These are phyloP conservation scores for Cladosporium oxysporum DNA, from an alignment of 2,329 filamentous ascomycete genomes.

Conservation along the genomic window DNA sequence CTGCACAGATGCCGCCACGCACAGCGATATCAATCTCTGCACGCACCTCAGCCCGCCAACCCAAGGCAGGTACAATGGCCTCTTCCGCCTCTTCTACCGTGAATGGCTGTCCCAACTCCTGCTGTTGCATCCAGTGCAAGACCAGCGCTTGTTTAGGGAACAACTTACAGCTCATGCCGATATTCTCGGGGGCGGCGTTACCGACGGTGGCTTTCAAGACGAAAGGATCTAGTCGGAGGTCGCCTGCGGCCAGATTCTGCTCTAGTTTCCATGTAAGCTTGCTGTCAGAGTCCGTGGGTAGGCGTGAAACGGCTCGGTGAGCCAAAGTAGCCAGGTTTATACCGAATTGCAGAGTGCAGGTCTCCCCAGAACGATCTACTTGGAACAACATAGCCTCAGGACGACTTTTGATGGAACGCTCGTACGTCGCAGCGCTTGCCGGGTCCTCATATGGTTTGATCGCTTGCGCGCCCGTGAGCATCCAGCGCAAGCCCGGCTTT, in stretches of 20 bases:
- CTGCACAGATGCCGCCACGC: slow-evolving; percentile 63
- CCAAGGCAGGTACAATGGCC: slow-evolving; percentile 43
- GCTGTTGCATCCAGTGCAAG: slow-evolving; percentile 60
- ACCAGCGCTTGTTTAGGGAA: slow-evolving; percentile 57
- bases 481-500: slow-evolving; percentile 43
- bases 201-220: background rate
- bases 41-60: slow-evolving; percentile 60
- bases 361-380: background rate
- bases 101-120: slow-evolving; percentile 54
- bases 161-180: slow-evolving; percentile 35
- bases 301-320: slow-evolving; percentile 32
- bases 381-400: slow-evolving; percentile 38
- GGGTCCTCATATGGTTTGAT: slow-evolving; percentile 54
- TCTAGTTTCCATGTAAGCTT: slow-evolving; percentile 8
- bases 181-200: background rate
- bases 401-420: slow-evolving; percentile 53
- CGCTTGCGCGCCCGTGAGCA: slow-evolving; percentile 32
- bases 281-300: slow-evolving; percentile 1
- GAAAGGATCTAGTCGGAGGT: background rate
- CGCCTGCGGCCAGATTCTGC: background rate
- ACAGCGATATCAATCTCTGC: slow-evolving; percentile 46
- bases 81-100: slow-evolving; percentile 60
- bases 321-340: slow-evolving; percentile 34
- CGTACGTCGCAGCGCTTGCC: slow-evolving; percentile 51
- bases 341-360: slow-evolving; percentile 26